Conservation (phyloP, 1,284 basidiomycete genomes). For the Rhodotorula sp. region DNA sequence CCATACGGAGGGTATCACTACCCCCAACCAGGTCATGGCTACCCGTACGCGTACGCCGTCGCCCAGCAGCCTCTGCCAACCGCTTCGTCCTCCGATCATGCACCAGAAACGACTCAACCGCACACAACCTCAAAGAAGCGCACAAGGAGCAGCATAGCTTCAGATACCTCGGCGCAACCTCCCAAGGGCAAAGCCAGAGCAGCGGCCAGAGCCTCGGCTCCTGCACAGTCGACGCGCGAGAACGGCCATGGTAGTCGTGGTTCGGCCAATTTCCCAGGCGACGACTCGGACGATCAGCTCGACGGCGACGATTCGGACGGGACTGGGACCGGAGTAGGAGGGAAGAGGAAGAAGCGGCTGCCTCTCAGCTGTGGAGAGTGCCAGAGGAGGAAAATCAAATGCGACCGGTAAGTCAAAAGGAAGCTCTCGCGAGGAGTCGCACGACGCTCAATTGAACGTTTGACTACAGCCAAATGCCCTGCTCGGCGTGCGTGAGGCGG, state of each 20-base stretch:
- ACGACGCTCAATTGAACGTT: too few species aligned
- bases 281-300: constrained; percentile 14
- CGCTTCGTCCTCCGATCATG: not conserved
- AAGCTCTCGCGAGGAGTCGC: too few species aligned
- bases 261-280: too few species aligned
- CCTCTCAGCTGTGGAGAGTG: constrained; percentile 31
- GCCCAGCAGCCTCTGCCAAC: not conserved
- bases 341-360: constrained; percentile 28
- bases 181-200: not conserved
- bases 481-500: constrained; percentile 21
- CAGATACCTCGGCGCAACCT: not conserved
- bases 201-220: not conserved
- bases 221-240: not conserved
- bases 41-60: not conserved
- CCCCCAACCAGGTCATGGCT: not conserved
- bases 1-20: not conserved
- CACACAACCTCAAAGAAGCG: not conserved
- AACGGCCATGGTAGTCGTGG: not conserved
- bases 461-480: not conserved
- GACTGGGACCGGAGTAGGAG: not conserved
- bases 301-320: constrained; percentile 11
- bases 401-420: not conserved
- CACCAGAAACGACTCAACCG: not conserved
- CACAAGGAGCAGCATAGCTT: constrained; percentile 1
- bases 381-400: constrained; percentile 33